A percentile compares a stretch with the other conserved stretches of the same genome.
Conservation (phyloP, 2,329 filamentous ascomycete genomes). For the Colletotrichum tropicale region DNA sequence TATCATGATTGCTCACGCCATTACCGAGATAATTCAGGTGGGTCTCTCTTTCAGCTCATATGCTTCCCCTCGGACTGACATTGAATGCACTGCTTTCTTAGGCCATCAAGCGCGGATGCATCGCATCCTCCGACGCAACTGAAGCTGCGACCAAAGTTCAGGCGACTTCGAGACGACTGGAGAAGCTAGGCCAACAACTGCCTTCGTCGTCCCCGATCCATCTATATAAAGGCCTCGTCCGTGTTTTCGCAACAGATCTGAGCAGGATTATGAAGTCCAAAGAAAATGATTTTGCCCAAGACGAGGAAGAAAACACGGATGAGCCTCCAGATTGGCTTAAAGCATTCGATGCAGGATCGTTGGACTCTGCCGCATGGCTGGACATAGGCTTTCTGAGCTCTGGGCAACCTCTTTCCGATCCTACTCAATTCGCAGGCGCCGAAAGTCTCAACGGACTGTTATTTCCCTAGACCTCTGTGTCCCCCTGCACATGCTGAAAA, state of each 20-base stretch:
- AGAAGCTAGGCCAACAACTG: background rate
- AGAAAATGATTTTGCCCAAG: background rate
- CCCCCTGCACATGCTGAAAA: background rate
- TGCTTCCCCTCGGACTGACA: background rate
- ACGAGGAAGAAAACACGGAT: background rate
- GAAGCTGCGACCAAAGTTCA: background rate
- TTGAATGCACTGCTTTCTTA: background rate
- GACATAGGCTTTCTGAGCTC: background rate
- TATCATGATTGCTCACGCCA: conserved; percentile 28
- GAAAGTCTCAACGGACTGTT: background rate
- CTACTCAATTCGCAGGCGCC: background rate
- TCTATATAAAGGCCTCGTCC: background rate
- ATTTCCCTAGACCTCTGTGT: background rate
- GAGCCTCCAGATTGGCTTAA: background rate
- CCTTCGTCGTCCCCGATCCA: background rate
- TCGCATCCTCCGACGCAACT: background rate
- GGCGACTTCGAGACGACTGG: background rate
- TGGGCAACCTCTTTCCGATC: background rate
- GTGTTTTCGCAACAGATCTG: background rate
- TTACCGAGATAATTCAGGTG: conserved; percentile 24
- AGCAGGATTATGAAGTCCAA: background rate
- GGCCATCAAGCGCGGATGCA: background rate
- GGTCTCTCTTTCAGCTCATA: background rate
- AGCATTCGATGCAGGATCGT: background rate
- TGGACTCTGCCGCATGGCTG: background rate